Base-by-base conservation (phyloP, 495 filamentous ascomycete species). In the Penicillium salamii region DNA sequence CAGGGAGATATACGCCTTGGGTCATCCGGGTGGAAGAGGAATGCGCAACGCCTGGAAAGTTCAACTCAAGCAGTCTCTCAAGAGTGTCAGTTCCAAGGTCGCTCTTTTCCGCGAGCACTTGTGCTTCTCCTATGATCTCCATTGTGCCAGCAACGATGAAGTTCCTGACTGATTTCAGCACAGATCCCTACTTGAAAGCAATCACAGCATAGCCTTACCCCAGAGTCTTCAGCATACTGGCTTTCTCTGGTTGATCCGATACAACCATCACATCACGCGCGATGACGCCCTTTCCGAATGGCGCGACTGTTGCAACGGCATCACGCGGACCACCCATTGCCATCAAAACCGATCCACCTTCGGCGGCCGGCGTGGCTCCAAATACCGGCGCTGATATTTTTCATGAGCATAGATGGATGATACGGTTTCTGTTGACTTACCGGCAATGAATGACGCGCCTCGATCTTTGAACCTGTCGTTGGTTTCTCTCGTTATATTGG, bases 21-120 rank as follows among this genome's bases (percentile, higher is more conserved):
- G 50, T 53, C 50, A 53, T 47, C 2, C 50, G 50, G 2, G 14
- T 53, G 2, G 50, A 53, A 15, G 13, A 28, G 11, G 41, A 43
- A 23, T 44, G 17, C 9, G 42, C 32, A 19, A 51, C 13, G 12
- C 29, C 32, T 14, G 44, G 44, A 15, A 54, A 54, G n/a, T 54
- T 48, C 21, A 46, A 14, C 13, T 54, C 46, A 3, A 54, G 44
- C 26, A 54, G 18, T 5, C 34, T 54, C 31, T 54, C 52, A 34
- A 54, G 28, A 11, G 39, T 44, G 4, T 15, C 46, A 1, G 26
- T 32, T n/a, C 45, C 52, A 21, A 54, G 37, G 3, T 47, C 23
- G 21, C 48, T 52, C 37, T 51, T 56, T 26, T 56, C 53, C 2
- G 53, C 53, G 14, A 56, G 23, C 2, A 52, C 53, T 5, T 56